Evolutionary conservation across 805 yeast species (phyloP).

Genomic region (Myxozyma vanderwaltii): DNA sequence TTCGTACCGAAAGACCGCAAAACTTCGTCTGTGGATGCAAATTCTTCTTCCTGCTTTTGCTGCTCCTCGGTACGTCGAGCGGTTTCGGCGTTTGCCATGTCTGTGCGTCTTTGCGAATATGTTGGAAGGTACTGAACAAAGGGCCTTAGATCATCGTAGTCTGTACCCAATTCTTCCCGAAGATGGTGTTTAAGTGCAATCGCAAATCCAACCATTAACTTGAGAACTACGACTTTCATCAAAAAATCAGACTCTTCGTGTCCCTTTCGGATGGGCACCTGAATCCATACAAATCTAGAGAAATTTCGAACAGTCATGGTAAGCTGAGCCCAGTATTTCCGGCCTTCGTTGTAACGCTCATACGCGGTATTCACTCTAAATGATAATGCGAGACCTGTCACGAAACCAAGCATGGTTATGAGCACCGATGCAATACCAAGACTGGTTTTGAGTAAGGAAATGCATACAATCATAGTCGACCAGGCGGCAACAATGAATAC

Average conservation of each 20-base stretch:
- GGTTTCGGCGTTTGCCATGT: slow-evolving; percentile 9
- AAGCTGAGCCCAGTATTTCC: slow-evolving; percentile 30
- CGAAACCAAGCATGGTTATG: slow-evolving; percentile 33
- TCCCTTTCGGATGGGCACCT: slow-evolving; percentile 27
- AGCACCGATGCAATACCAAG: slow-evolving; percentile 29
- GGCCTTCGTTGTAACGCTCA: slow-evolving; percentile 33
- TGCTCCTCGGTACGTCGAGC: background rate
- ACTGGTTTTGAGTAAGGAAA: slow-evolving; percentile 21
- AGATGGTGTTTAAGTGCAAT: slow-evolving; percentile 33
- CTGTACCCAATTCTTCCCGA: slow-evolving; percentile 33
- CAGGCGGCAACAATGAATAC: slow-evolving; percentile 23
- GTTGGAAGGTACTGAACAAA: slow-evolving; percentile 32
- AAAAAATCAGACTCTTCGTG: slow-evolving; percentile 21
- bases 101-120: slow-evolving; percentile 24
- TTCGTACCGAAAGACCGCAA: background rate
- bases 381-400: slow-evolving; percentile 30
- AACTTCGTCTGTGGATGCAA: slow-evolving; percentile 18
- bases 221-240: slow-evolving; percentile 19
- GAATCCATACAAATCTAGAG: slow-evolving; percentile 28
- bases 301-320: slow-evolving; percentile 21
- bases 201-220: slow-evolving; percentile 27
- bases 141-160: slow-evolving; percentile 31
- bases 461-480: slow-evolving; percentile 22
- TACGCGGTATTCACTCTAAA: slow-evolving; percentile 33
- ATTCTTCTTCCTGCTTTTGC: slow-evolving; percentile 12